Base-by-base conservation (phyloP, 768 basidiomycete genomes). In the Coprinopsis marcescibilis region DNA sequence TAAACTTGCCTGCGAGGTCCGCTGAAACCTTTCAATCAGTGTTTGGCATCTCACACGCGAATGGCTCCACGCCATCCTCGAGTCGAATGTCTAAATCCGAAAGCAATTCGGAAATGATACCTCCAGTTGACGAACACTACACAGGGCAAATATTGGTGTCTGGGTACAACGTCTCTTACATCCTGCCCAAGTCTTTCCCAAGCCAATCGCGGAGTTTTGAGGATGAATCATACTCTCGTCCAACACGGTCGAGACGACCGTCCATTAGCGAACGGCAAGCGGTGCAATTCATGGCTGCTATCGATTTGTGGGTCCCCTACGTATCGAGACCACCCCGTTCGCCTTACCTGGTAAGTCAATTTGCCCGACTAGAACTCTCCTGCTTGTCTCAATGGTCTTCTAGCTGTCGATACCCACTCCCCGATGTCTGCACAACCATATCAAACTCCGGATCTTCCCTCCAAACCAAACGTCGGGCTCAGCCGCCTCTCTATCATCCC, bases 381-480 rank as follows among this genome's bases (percentile, higher is more conserved):
- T 40, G 23, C 45, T 21, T 55, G 26, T 42, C 54, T 26, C 45
- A 32, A 25, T 26, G 23, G 6, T 47, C 42, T 25, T 48, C 12
- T 52, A 89, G 87, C 71, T 90, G 45, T 80, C 85, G 2, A 81
- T 90, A 41, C 87, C 88, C 2, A 76, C 79, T 10, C 87, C 88
- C 10, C 78, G 85, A 24, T 90, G 88, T 55, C 65, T 90, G 26
- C 83, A 83, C 47, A 90, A 90, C 52, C 75, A 77, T 50, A 75
- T 90, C 53, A 81, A 75, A 55, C 67, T 90, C 29, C 79, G 81
- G 46, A 85, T 90, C 60, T 83, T 85, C 52, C 78, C 85, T 3
- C 65, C 63, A 3, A 60, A 68, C 20, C 55, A 75, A 14, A 73
- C 75, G 14, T 61, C 77, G 6, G 36, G 34, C 27, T 89, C 85